Base-by-base conservation (phyloP, 2,329 filamentous ascomycete genomes). In the Colletotrichum shisoi region DNA sequence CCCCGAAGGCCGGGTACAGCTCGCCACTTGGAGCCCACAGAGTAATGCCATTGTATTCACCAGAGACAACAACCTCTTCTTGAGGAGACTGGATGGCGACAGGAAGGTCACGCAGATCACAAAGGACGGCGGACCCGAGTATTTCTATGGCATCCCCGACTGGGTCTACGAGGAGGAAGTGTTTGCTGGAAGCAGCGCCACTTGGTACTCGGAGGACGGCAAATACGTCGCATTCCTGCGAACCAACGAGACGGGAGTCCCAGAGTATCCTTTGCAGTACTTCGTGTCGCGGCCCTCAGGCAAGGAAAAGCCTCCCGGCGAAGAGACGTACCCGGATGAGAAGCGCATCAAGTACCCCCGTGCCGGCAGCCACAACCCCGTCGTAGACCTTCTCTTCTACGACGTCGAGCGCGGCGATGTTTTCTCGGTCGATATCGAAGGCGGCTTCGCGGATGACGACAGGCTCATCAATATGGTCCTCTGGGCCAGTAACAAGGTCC, bases 261-360 rank as follows among this genome's bases (percentile, higher is more conserved):
- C 94, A 0, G 92, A 94, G 71, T 99, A 93, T 72, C 93, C 94
- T 1, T 87, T 99, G 9, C 91, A 98, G 73, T 99, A 96, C 82
- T 99, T 95, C 78, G 81, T 97, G 68, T 92, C 92, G 27, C 85
- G 93, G 49, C 94, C 95, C 2, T 96, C 92, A 71, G 93, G 93
- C 31, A 84, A 87, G 54, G 71, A 83, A 54, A 89, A 93, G 4
- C 77, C 82, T 9, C 80, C 85, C 1, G 93, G 92, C 21, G 87
- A 96, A 71, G 93, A 97, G 76, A 89, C 87, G 59, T 99, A 99
- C 75, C 95, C 95, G 0, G 94, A 98, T 74, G 89, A 94, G 42
- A 87, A 90, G 70, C 82, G 93, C 72, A 96, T 99, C 85, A 99
- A 99, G 78, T 99, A 99, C 74, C 96, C 95, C 54, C 98, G 98